Conservation (phyloP, 495 filamentous ascomycete species). For the Annulohypoxylon maeteangense region DNA sequence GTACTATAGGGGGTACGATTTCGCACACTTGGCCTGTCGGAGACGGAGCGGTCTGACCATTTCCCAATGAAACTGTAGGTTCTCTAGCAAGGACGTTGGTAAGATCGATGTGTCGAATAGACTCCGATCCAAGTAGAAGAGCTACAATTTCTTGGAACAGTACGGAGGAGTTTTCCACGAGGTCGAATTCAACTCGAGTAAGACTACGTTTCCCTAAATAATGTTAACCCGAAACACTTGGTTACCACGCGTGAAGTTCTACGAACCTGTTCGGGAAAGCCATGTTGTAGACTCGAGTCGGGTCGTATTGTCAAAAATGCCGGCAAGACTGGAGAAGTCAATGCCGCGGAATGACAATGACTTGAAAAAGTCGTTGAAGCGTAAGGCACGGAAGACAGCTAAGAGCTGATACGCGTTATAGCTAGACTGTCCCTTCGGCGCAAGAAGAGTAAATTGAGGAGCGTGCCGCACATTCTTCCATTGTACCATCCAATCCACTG, state of each 20-base stretch:
- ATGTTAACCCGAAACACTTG: constrained; percentile 3
- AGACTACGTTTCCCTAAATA: constrained; percentile 43
- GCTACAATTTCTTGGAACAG: constrained; percentile 61
- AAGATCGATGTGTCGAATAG: constrained; percentile 57
- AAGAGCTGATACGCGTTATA: constrained; percentile 83
- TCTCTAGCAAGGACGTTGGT: constrained; percentile 48
- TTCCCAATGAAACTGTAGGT: constrained; percentile 4
- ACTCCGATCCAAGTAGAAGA: constrained; percentile 57
- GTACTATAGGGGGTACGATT: constrained; percentile 81
- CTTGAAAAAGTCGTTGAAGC: constrained; percentile 91
- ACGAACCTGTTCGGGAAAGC: constrained; percentile 47
- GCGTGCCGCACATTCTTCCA: constrained; percentile 76
- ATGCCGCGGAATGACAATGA: constrained; percentile 85
- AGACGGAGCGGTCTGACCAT: not conserved
- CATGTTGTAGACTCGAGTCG: constrained; percentile 45
- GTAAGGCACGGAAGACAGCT: constrained; percentile 84
- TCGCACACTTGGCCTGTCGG: constrained; percentile 61
- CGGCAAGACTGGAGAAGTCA: constrained; percentile 61
- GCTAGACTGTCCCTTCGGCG: constrained; percentile 66
- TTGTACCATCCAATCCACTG: constrained; percentile 82
- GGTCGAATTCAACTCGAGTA: constrained; percentile 49
- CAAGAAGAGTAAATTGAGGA: constrained; percentile 84
- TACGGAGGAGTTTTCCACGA: constrained; percentile 52
- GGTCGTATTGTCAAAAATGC: constrained; percentile 45
- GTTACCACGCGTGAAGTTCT: not conserved